Conservation (phyloP, 2,329 filamentous ascomycete species). For the Aspergillus proliferans region DNA sequence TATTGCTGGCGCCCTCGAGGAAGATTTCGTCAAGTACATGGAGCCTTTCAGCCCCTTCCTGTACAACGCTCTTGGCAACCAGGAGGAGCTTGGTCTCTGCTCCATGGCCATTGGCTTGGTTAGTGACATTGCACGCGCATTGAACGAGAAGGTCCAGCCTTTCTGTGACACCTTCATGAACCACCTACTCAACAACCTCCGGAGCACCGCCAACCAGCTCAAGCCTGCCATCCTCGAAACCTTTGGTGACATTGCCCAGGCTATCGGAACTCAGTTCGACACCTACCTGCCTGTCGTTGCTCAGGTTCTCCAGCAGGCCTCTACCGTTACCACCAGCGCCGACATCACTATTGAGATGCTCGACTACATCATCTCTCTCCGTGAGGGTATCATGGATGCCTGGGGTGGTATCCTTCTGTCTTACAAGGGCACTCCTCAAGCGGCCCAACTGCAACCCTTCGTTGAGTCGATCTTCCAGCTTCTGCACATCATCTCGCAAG, state of each 20-base stretch:
- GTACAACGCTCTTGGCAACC: conserved; percentile 89
- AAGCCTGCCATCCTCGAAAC: conserved; percentile 97
- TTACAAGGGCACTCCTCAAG: conserved; percentile 65
- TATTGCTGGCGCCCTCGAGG: conserved; percentile 85
- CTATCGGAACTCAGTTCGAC: conserved; percentile 87
- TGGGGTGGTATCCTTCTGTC: conserved; percentile 96
- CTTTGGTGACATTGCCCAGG: conserved; percentile 94
- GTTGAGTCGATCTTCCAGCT: conserved; percentile 82
- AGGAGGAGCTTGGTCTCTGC: conserved; percentile 89
- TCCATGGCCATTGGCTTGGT: conserved; percentile 96
- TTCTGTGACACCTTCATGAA: conserved; percentile 99
- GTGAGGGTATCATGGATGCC: conserved; percentile 97
- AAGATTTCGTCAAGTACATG: conserved; percentile 96
- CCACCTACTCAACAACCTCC: conserved; percentile 82
- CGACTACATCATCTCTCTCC: conserved; percentile 88
- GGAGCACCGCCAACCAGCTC: conserved; percentile 87
- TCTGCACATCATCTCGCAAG: conserved; percentile 70
- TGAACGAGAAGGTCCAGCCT: conserved; percentile 84
- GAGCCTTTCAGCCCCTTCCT: conserved; percentile 87
- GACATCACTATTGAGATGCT: conserved; percentile 92
- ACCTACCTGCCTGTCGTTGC: conserved; percentile 88
- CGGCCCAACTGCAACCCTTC: conserved; percentile 65
- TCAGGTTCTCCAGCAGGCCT: conserved; percentile 88
- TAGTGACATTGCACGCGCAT: conserved; percentile 87
- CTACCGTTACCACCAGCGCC: conserved; percentile 67